These are phyloP conservation scores for Nakazawaea holstii DNA, from an alignment of 805 yeast genomes.

Conservation along the genomic window DNA sequence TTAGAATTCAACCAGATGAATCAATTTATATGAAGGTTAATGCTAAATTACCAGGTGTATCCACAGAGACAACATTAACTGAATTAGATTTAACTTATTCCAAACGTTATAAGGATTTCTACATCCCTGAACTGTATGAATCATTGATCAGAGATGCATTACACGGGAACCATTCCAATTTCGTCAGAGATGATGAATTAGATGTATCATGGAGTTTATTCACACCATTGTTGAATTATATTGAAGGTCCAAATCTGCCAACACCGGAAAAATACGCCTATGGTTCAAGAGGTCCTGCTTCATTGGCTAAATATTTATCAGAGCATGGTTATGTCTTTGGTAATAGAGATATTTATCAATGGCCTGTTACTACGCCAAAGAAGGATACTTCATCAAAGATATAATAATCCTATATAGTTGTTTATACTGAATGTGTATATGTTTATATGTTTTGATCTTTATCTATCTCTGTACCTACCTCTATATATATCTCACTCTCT, in stretches of 20 bases:
- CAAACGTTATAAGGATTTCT: slow-evolving; percentile 75
- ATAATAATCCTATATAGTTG: not conserved
- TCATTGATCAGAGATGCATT: slow-evolving; percentile 87
- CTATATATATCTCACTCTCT: too few relatives aligned
- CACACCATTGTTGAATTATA: slow-evolving; percentile 80
- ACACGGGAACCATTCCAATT: slow-evolving; percentile 92
- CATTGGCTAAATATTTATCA: slow-evolving; percentile 53
- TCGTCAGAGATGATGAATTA: slow-evolving; percentile 96
- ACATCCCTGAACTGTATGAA: slow-evolving; percentile 98
- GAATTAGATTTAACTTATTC: slow-evolving; percentile 88
- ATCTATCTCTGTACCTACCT: too few relatives aligned
- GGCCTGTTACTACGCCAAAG: slow-evolving; percentile 77
- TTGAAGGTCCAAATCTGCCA: slow-evolving; percentile 71
- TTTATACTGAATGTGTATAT: not conserved
- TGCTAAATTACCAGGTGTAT: slow-evolving; percentile 88
- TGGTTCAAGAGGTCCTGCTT: slow-evolving; percentile 86
- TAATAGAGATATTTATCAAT: slow-evolving; percentile 64
- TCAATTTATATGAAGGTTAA: slow-evolving; percentile 91
- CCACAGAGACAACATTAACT: slow-evolving; percentile 75
- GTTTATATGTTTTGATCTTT: too few relatives aligned
- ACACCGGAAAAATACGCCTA: slow-evolving; percentile 69
- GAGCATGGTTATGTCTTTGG: slow-evolving; percentile 71
- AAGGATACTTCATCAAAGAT: slow-evolving; percentile 9
- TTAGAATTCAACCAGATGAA: slow-evolving; percentile 92
- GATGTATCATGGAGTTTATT: slow-evolving; percentile 90